Conservation (phyloP, 768 basidiomycete genomes). For the Symmetrospora coprosmae region DNA sequence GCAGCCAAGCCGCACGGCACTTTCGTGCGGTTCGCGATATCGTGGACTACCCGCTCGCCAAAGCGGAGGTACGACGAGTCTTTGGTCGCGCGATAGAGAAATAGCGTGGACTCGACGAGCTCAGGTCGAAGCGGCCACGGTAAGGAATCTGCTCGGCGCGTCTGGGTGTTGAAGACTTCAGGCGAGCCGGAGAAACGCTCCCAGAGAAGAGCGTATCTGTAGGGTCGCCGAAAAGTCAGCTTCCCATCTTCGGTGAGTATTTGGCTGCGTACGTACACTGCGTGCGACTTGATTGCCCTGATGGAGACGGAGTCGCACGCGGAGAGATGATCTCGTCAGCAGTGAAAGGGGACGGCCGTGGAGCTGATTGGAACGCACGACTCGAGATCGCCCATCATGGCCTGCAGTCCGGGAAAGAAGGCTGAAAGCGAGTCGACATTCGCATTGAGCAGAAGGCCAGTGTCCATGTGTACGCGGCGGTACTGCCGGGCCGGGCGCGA, state of each 20-base stretch:
- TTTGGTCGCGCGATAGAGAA: constrained; percentile 54
- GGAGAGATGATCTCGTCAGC: constrained; percentile 47
- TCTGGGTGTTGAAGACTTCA: constrained; percentile 77
- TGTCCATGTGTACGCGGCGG: constrained; percentile 65
- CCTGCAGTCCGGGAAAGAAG: constrained; percentile 91
- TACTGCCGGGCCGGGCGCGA: too few species aligned
- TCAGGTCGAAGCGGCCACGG: constrained; percentile 42
- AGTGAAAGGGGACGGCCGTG: background rate
- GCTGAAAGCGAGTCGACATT: constrained; percentile 92
- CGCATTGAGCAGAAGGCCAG: constrained; percentile 56
- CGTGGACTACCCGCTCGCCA: constrained; percentile 66
- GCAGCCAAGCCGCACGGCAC: constrained; percentile 76
- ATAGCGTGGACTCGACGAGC: constrained; percentile 87
- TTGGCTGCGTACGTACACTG: constrained; percentile 60
- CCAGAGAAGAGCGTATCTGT: constrained; percentile 57
- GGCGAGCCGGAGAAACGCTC: constrained; percentile 70
- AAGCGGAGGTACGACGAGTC: constrained; percentile 87
- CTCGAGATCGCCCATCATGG: constrained; percentile 36
- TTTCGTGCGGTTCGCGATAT: constrained; percentile 58
- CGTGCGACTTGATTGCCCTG: constrained; percentile 79
- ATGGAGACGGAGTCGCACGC: constrained; percentile 42
- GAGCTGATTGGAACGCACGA: constrained; percentile 14
- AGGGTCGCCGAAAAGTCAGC: too few species aligned
- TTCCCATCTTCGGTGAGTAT: too few species aligned
- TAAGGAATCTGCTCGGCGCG: constrained; percentile 33